Evolutionary conservation across 1,284 basidiomycete species (phyloP).

Genomic region (Chalciporus sp.): DNA sequence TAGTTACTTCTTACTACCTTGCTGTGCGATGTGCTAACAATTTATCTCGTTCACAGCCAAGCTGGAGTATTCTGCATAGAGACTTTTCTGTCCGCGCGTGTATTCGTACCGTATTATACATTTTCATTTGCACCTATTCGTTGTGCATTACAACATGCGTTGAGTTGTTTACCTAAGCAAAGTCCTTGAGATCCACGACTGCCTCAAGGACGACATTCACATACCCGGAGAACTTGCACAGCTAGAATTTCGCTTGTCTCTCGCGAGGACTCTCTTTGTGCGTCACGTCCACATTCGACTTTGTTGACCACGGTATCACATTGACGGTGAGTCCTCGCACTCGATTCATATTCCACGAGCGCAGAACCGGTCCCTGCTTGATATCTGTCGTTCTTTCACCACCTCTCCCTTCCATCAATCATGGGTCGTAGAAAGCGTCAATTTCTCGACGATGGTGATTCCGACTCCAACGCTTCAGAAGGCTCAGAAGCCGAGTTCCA

Average conservation of each 20-base stretch:
- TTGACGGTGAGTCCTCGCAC: conserved; percentile 18
- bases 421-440: conserved; percentile 86
- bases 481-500: conserved; percentile 52
- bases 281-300: not conserved
- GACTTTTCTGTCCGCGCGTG: conserved; percentile 12
- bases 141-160: not conserved
- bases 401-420: conserved; percentile 4
- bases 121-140: not conserved
- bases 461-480: conserved; percentile 61
- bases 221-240: no score
- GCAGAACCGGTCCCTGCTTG: conserved; percentile 10
- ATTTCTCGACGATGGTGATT: conserved; percentile 76
- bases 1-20: conserved; percentile 34
- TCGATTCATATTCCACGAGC: conserved; percentile 1
- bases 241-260: no score
- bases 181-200: no score
- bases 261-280: not conserved
- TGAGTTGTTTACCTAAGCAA: conserved; percentile 22
- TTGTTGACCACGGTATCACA: not conserved
- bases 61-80: conserved; percentile 57
- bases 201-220: no score
- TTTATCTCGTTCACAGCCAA: conserved; percentile 45
- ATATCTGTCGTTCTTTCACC: conserved; percentile 1
- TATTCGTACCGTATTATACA: conserved; percentile 24
- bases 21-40: conserved; percentile 5